Base-by-base conservation (phyloP, 2,329 filamentous ascomycete genomes). In the Chaetomiaceae sp. region DNA sequence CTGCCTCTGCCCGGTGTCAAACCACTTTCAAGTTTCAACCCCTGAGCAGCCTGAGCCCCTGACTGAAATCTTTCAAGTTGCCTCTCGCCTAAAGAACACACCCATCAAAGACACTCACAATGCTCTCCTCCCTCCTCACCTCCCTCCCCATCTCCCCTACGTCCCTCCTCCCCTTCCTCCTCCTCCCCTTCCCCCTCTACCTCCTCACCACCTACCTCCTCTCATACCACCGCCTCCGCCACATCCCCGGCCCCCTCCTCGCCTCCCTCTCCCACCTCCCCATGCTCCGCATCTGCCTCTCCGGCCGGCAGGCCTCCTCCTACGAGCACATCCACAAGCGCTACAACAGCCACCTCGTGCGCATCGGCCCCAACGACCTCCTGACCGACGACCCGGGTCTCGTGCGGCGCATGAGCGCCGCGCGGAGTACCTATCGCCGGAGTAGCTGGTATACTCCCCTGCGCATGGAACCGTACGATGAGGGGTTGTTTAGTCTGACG, bases 401-500 rank as follows among this genome's bases (percentile, higher is more conserved):
- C 6, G 14, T 69, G 9, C 54, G 57, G 3, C 56, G 56, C 14
- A 64, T 64, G 27, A 42, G 19, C 6, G 56, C 54, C 3, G 60
- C 58, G 2, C 55, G 61, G 12, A 59, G 55, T 6, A 43, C 44
- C 2, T 68, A 67, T 51, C 38, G 15, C 6, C 54, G 58, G 1
- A 47, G 59, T 7, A 49, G 54, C 2, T 75, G 69, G 68, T 74
- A 75, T 61, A 67, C 70, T 51, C 68, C 66, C 4, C 65, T 75
- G 51, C 67, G 69, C 23, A 64, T 79, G 47, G 71, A 78, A 57
- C 69, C 72, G 1, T 66, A 71, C 20, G 64, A 66, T n/a, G 69
- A 77, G 58, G 75, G 72, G 50, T 66, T 79, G 25, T 72, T 80
- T 58, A 75, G 69, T 9, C 66, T 72, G 15, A 68, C 70, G 37